Evolutionary conservation across 2,329 filamentous ascomycete species (phyloP), one percentile per base, ranked within the genome.

Genomic region (Epichloe gansuensis): DNA sequence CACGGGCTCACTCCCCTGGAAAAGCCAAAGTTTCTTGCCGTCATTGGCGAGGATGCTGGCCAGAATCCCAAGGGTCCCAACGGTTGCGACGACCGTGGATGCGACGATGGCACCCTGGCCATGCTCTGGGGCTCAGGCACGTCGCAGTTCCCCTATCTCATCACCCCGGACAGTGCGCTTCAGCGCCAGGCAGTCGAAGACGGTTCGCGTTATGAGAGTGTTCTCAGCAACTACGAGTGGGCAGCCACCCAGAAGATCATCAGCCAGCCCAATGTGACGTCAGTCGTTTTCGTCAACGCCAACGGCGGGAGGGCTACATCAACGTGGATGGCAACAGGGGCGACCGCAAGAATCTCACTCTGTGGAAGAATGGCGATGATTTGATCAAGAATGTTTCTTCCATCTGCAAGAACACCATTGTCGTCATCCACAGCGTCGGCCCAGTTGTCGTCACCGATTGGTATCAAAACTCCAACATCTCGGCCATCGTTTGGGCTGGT

Each of bases 211-310:
- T 77, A 84, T 55, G 84, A 87, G 67, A 83, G 84, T 61, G 75
- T 89, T 56, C 73, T 86, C 9, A 74, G 82, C 67, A 84, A 83
- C 70, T 78, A 81, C 60, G 70, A 81, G 67, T 61, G 83, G 74
- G 64, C 73, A 69, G 65, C 87, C 63, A 83, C 83, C 46, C 69
- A 81, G 59, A 72, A 66, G 0, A 67, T 94, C 2, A 71, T 86
- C 12, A 71, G 71, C 8, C 77, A 86, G 59, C 75, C 78, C n/a
- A 72, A 82, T 53, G 82, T 81, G 13, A 82, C 83, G 0, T 74
- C 91, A 57, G 78, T 98, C 43, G 90, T 96, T 11, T 97, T 97
- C 61, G 91, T 88, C 62, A 95, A 95, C 59, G 83, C 90, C 13
- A 78, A 91, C 64, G 80, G 85, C 3, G 91, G 91, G 93, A 97